Evolutionary conservation across 768 basidiomycete genomes (phyloP).

Genomic region (Lanmaoa pseudosensibilis): DNA sequence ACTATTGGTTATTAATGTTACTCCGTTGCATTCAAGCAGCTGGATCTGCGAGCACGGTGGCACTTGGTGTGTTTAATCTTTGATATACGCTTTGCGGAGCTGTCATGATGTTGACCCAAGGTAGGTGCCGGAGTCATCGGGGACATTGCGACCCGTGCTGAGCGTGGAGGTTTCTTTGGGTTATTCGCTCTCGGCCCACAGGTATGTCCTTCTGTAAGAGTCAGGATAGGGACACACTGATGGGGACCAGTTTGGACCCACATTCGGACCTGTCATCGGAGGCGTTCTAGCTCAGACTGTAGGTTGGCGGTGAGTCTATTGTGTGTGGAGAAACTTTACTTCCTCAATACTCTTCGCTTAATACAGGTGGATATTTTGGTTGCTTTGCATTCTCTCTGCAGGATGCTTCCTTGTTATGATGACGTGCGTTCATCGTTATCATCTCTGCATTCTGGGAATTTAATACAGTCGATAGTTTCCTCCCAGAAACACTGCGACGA

Average conservation of each 20-base stretch:
- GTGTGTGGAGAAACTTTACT: background rate
- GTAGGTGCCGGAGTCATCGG: slow-evolving; percentile 73
- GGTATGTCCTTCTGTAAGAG: slow-evolving; percentile 33
- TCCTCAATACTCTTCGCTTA: background rate
- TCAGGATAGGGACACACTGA: background rate
- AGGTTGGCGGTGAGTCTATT: slow-evolving; percentile 58
- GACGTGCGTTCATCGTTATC: slow-evolving; percentile 4
- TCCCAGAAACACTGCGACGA: slow-evolving; percentile 22
- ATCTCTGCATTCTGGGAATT: background rate
- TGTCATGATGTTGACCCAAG: background rate
- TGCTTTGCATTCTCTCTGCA: slow-evolving; percentile 18
- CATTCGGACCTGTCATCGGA: slow-evolving; percentile 52
- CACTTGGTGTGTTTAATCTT: slow-evolving; percentile 49
- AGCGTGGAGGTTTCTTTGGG: slow-evolving; percentile 75
- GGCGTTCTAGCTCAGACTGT: slow-evolving; percentile 51
- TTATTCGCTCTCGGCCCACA: slow-evolving; percentile 65
- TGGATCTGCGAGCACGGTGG: slow-evolving; percentile 78
- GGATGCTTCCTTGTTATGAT: slow-evolving; percentile 15
- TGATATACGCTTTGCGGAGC: background rate
- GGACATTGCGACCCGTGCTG: slow-evolving; percentile 71
- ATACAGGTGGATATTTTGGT: slow-evolving; percentile 26
- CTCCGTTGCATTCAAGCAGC: slow-evolving; percentile 79
- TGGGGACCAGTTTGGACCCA: slow-evolving; percentile 50
- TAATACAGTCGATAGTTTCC: slow-evolving; percentile 15
- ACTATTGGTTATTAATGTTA: slow-evolving; percentile 77